Evolutionary conservation across 495 filamentous ascomycete species (phyloP), one percentile per base, ranked within the genome.

Genomic region (Astrothelium subdiscretum): DNA sequence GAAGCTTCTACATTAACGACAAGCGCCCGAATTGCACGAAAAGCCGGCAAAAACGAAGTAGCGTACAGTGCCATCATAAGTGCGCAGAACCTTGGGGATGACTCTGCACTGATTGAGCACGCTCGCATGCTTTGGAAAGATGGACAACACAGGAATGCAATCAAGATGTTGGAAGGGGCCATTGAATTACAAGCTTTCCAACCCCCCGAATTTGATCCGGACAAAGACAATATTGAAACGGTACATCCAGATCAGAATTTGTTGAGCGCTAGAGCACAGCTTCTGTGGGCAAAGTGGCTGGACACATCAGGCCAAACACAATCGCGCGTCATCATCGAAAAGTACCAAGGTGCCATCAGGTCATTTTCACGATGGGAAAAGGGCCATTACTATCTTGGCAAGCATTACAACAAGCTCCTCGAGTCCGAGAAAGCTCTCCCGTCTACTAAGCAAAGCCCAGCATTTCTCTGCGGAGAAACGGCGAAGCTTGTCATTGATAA

Each of bases 221-320:
- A 75, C 2, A 77, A 80, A 44, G 72, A 76, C 35, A 66, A 72
- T 20, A 74, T 60, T 69, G 72, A 62, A 27, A 35, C 70, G 73
- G 60, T 54, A 8, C 59, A 64, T 3, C 72, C 70, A 27, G 65
- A 68, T n/a, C 75, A 83, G 57, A 85, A 81, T 63, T 70, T 85
- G 31, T 69, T 86, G 43, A 77, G 77, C 20, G 84, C 83, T 3
- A 78, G 79, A 51, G 91, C 91, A 13, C 85, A 94, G 66, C 76
- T 97, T 15, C 78, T 97, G 61, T 79, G 95, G 40, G 94, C 94
- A n/a, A 96, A 95, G 73, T 98, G 94, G 94, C 83, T 96, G 15
- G 94, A 97, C 69, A 83, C 81, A 62, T 88, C 94, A 20, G 94
- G 95, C 15, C 91, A 97, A 70, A 96, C 90, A 1, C 87, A 91